phyloP scores from a whole-genome alignment of 352 stramenopile genomes.

The Phytophthora sp. region DNA sequence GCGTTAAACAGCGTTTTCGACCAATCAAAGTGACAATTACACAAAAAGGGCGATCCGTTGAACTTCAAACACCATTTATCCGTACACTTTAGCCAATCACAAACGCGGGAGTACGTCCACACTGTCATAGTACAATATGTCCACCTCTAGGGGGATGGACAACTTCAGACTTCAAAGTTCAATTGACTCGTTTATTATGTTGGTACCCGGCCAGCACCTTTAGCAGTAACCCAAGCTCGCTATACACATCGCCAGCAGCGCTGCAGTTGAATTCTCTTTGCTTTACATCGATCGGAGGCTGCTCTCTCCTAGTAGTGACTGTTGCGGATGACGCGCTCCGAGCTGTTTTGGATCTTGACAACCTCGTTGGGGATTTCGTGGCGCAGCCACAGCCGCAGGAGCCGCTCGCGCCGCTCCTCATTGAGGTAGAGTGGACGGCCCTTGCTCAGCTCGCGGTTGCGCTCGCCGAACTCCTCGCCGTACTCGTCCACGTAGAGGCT shows the following conservation, averaged over 20 bases:
- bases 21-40: not conserved
- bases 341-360: slow-evolving; percentile 90
- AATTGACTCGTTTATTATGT: slow-evolving; percentile 21
- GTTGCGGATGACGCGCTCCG: slow-evolving; percentile 88
- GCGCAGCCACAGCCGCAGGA: slow-evolving; percentile 77
- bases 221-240: slow-evolving; percentile 9
- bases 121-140: slow-evolving; percentile 7
- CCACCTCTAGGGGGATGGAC: too few species aligned
- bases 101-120: not conserved
- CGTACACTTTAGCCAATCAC: not conserved
- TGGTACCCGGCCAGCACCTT: not conserved
- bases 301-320: slow-evolving; percentile 74
- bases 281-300: slow-evolving; percentile 6
- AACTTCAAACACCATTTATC: slow-evolving; percentile 1
- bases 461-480: slow-evolving; percentile 87
- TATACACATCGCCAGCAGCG: slow-evolving; percentile 21
- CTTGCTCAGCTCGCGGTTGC: slow-evolving; percentile 82
- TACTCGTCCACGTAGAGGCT: slow-evolving; percentile 90
- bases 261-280: slow-evolving; percentile 2
- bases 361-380: slow-evolving; percentile 89
- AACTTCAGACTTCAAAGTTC: slow-evolving; percentile 23
- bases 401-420: slow-evolving; percentile 64
- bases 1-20: slow-evolving; percentile 9
- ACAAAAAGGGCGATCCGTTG: slow-evolving; percentile 1
- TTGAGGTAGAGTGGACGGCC: slow-evolving; percentile 85